Evolutionary conservation across 2,329 filamentous ascomycete genomes (phyloP).

Genomic region (Trichoderma brevicompactum): DNA sequence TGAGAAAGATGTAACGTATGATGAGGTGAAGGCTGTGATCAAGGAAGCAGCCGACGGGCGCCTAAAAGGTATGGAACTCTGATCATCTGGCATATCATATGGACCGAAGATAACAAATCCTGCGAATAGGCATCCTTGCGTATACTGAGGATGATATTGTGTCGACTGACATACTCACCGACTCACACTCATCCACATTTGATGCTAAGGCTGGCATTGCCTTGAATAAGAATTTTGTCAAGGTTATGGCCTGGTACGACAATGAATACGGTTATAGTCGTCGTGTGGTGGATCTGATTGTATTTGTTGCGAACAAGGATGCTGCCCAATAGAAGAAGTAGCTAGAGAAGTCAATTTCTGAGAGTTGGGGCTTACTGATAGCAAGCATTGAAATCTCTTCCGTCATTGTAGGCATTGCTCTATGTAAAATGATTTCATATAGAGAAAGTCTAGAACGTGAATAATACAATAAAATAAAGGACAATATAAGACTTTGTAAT

Average conservation of each 20-base stretch:
- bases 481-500: no score
- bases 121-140: neutral
- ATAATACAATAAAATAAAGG: no score
- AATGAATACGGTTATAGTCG: neutral
- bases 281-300: neutral
- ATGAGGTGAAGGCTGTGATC: neutral
- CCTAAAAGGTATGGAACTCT: neutral
- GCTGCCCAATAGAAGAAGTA: neutral
- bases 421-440: no score
- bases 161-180: neutral
- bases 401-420: no score
- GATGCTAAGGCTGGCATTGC: neutral
- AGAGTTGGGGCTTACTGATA: neutral
- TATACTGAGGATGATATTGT: constrained; percentile 1
- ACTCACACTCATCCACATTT: neutral
- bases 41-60: neutral
- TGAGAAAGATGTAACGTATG: neutral
- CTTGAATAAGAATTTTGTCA: neutral
- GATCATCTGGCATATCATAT: no score
- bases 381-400: neutral
- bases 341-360: no score
- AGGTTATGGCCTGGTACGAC: constrained; percentile 1
- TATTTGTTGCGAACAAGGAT: constrained; percentile 1
- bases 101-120: neutral
- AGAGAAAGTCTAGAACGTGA: no score